Percentiles rank a stretch among this genome's conserved stretches.
These are phyloP conservation scores for Uromyces viciae-fabae DNA, from an alignment of 1,284 basidiomycete species.

Conservation along the genomic window DNA sequence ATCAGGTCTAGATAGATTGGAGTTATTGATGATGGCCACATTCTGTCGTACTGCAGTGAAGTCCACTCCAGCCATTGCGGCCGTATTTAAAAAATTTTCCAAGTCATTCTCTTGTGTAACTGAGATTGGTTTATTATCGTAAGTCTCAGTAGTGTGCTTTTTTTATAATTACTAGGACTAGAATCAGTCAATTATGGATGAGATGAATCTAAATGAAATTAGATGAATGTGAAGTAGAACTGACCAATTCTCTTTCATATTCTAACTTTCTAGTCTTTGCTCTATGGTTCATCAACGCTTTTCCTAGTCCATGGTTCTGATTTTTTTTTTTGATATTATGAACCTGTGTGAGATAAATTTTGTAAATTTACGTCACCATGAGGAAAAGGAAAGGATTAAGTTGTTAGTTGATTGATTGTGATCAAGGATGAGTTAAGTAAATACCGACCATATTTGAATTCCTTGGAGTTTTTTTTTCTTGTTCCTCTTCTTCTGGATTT, in stretches of 20 bases:
- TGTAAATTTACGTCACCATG: neutral
- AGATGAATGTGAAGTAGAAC: neutral
- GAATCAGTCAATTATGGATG: neutral
- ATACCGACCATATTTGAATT: too few species aligned
- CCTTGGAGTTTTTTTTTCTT: too few species aligned
- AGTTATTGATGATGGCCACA: constrained; percentile 75
- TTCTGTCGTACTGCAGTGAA: constrained; percentile 96
- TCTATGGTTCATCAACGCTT: constrained; percentile 42
- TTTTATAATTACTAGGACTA: neutral
- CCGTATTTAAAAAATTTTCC: constrained; percentile 93
- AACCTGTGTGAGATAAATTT: neutral
- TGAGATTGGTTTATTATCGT: constrained; percentile 71
- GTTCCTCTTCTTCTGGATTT: too few species aligned
- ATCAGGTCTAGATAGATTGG: constrained; percentile 48
- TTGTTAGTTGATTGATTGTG: neutral
- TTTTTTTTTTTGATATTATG: constrained; percentile 33
- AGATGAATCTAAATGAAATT: neutral
- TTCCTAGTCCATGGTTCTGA: constrained; percentile 43
- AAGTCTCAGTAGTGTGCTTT: constrained; percentile 73
- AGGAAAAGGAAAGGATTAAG: neutral
- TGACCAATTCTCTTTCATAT: constrained; percentile 30
- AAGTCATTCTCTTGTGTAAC: constrained; percentile 94
- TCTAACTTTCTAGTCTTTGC: constrained; percentile 31
- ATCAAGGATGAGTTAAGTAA: neutral
- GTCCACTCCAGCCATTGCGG: constrained; percentile 86